Base-by-base conservation (phyloP, 2,329 filamentous ascomycete species). In the Septoria linicola region DNA sequence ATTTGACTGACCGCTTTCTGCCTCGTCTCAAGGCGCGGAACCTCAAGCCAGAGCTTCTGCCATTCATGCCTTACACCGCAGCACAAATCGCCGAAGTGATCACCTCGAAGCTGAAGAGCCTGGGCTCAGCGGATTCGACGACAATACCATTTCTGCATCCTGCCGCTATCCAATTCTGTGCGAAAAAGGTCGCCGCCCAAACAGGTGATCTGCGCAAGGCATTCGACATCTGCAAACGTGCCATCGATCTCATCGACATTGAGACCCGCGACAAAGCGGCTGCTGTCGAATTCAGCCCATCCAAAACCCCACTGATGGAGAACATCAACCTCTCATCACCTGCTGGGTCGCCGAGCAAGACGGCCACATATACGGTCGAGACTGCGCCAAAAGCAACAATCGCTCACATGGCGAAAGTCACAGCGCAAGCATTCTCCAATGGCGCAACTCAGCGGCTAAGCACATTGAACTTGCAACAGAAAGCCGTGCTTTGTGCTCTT, bases 151-250 rank as follows among this genome's bases (percentile, higher is more conserved):
- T 97, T 65, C 82, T 99, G 53, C 92, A 97, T 64, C 92, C 92
- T 1, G 88, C 89, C 10, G 93, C 93, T 14, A 90, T 99, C 61
- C 89, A 95, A 64, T 84, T 99, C 37, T 95, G 92, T 68, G 87
- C 93, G 6, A 89, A 93, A 68, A 99, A 97, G 69, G 89, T 99
- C 13, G 87, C 93, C 3, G 89, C 87, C 47, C 92, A 97, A 68
- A 96, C 89, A 0, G 93, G 93, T 36, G 93, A 99, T 69, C 72
- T 99, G 41, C 88, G 93, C 54, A 96, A 95, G 70, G 92, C 91
- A 0, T 96, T 97, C 64, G 92, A 96, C 69, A 89, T 99, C 53
- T 90, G 92, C 69, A 86, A 89, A 40, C 83, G 89, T 47, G 89
- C 91, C 3, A 83, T 99, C 49, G 92, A 97, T 68, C 73, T 96